Base-by-base conservation (phyloP, 257 asterid genomes). In the Marsdenia floribunda region DNA sequence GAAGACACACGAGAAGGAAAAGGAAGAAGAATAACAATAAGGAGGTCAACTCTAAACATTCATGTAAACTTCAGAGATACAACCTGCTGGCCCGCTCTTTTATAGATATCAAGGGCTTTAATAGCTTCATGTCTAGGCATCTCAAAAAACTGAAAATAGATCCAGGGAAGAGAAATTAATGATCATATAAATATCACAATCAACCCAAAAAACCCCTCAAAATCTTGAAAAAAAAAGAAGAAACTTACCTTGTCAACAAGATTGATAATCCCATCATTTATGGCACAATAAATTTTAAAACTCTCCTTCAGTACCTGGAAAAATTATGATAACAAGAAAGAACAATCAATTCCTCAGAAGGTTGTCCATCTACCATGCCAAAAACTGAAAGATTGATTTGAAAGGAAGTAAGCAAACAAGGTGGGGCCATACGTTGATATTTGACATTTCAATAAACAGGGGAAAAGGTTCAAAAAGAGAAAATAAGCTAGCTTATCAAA, bases 81-180 rank as follows among this genome's bases (percentile, higher is more conserved):
- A 75, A 95, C 99, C 99, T 90, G 98, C 88, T 91, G 96, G 72
- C 99, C 98, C 80, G 99, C 99, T 86, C 96, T 89, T 85, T 85
- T 95, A 81, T 95, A 95, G 75, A 92, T 90, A 78, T 90, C 99
- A 59, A 89, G 96, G 82, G 99, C 97, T 73, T 90, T 89, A 37
- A 92, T 84, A 49, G 99, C 99, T 87, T 95, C 99, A 79, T 95
- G 99, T 82, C 96, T 90, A 65, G 97, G 96, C 99, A 95, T 95
- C 93, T 95, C 99, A 83, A 95, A 95, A 86, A 95, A 95, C 99
- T 92, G 93, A 82, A 87, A 80, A 16, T 50, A 72, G 78, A 75
- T 55, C 58, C 49, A 44, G 10, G 49, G 49, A 80, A 78, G 47
- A 75, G 71, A 0, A 46, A 55, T 70, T 21, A 7, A 22, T 11